These are phyloP conservation scores for Cyclotella kingstonii DNA, from an alignment of 108 stramenopile genomes.

Conservation along the genomic window DNA sequence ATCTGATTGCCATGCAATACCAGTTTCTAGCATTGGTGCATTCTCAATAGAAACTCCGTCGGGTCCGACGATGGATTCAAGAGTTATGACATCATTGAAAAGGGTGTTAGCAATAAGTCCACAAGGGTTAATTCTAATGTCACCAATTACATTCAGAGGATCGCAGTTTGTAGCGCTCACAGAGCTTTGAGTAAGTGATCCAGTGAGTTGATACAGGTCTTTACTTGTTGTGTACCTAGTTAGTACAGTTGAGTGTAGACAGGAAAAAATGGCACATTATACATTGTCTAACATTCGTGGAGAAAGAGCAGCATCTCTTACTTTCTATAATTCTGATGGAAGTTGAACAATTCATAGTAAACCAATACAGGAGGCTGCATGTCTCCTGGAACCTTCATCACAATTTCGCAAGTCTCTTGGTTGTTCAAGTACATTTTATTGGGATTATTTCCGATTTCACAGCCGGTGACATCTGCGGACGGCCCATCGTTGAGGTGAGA, in stretches of 20 bases:
- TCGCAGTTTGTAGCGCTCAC: slow-evolving; percentile 39
- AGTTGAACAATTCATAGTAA: slow-evolving; percentile 95
- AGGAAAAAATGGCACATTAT: not conserved
- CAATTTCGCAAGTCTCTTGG: slow-evolving; percentile 31
- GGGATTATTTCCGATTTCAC: slow-evolving; percentile 46
- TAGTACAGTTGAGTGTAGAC: not conserved
- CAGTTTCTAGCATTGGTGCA: slow-evolving; percentile 78
- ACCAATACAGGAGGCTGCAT: slow-evolving; percentile 91
- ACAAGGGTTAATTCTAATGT: slow-evolving; percentile 88
- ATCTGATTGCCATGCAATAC: slow-evolving; percentile 96
- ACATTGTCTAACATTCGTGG: not conserved
- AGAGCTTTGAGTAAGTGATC: slow-evolving; percentile 15
- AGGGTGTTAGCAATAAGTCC: slow-evolving; percentile 97
- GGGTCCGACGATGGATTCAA: slow-evolving; percentile 37
- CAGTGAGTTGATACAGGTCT: slow-evolving; percentile 29
- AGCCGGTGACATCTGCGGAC: slow-evolving; percentile 24
- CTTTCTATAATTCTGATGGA: slow-evolving; percentile 97
- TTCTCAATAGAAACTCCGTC: slow-evolving; percentile 28
- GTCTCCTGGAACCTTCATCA: slow-evolving; percentile 47
- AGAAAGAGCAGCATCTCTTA: slow-evolving; percentile 59
- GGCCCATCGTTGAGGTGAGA: slow-evolving; percentile 30
- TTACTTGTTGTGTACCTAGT: slow-evolving; percentile 10
- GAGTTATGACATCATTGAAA: slow-evolving; percentile 91
- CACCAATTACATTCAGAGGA: slow-evolving; percentile 60
- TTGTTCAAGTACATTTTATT: slow-evolving; percentile 46